Conservation (phyloP, 305 asterid genomes). For the Ruellia speciosa region DNA sequence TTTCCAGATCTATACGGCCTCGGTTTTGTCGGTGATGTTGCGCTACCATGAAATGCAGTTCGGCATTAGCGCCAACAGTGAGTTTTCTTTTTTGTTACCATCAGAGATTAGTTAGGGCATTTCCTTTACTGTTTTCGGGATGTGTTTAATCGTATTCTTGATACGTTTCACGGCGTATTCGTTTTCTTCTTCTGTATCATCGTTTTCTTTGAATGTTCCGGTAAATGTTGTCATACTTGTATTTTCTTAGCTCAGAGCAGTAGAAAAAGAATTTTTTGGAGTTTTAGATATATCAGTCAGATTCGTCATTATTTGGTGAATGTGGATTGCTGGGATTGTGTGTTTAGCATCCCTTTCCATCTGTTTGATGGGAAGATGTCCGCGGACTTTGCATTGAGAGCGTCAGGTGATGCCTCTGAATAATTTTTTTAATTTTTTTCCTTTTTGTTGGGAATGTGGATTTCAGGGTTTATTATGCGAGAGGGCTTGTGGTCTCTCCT, state of each 20-base stretch:
- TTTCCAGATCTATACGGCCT: constrained; percentile 39
- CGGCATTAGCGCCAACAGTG: constrained; percentile 33
- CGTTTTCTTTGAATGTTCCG: too few species aligned
- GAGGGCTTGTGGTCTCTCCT: constrained; percentile 36
- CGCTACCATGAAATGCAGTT: constrained; percentile 23
- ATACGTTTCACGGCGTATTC: too few species aligned
- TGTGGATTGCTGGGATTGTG: too few species aligned
- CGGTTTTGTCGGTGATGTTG: constrained; percentile 44
- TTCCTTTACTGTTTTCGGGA: not conserved
- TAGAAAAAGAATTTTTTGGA: too few species aligned
- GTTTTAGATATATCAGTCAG: too few species aligned
- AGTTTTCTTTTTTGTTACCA: constrained; percentile 23
- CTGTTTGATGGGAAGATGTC: not conserved
- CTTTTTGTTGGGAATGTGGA: constrained; percentile 22
- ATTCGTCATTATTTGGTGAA: too few species aligned
- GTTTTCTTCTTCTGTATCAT: too few species aligned
- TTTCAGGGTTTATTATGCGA: constrained; percentile 37
- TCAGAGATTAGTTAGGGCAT: not conserved
- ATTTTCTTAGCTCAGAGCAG: too few species aligned
- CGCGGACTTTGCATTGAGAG: not conserved
- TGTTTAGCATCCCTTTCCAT: too few species aligned
- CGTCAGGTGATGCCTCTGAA: not conserved
- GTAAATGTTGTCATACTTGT: too few species aligned
- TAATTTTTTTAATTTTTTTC: not conserved
- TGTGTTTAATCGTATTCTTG: not conserved